These are phyloP conservation scores for Thalia dealbata DNA, from an alignment of 176 grass and related monocot species.

Conservation along the genomic window DNA sequence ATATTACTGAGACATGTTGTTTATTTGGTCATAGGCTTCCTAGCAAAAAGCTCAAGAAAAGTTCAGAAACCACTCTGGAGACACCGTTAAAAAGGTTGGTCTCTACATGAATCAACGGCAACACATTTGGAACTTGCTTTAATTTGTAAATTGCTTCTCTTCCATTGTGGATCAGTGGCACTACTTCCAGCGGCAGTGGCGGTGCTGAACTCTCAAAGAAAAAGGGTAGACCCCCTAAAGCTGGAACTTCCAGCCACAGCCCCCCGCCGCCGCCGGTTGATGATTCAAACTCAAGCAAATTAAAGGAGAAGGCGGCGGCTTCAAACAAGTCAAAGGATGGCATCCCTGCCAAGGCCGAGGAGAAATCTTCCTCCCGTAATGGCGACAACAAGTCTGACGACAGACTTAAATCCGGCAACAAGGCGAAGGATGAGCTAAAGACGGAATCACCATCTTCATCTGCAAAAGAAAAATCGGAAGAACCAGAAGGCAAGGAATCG, in stretches of 20 bases:
- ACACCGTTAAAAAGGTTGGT: constrained; percentile 28
- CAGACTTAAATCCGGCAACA: too few species aligned
- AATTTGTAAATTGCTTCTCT: constrained; percentile 3
- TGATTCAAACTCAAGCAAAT: too few species aligned
- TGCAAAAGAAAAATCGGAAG: background rate
- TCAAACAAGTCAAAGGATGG: constrained; percentile 2
- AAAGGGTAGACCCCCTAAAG: constrained; percentile 41
- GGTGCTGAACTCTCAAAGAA: constrained; percentile 25
- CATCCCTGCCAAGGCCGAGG: too few species aligned
- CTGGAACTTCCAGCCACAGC: constrained; percentile 22
- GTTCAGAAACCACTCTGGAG: constrained; percentile 13
- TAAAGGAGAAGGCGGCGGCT: too few species aligned
- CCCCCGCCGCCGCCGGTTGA: background rate
- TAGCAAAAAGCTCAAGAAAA: constrained; percentile 24
- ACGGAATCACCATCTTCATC: background rate
- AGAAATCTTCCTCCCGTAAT: too few species aligned
- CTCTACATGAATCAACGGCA: too few species aligned
- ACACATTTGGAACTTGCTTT: too few species aligned
- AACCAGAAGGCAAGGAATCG: background rate
- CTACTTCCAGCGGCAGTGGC: constrained; percentile 13
- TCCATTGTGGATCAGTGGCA: constrained; percentile 18
- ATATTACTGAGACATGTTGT: background rate
- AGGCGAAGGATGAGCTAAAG: background rate
- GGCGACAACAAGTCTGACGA: too few species aligned
- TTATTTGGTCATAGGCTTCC: background rate